Evolutionary conservation across 2,329 filamentous ascomycete genomes (phyloP).

Genomic region (Lachnum nothofagi): DNA sequence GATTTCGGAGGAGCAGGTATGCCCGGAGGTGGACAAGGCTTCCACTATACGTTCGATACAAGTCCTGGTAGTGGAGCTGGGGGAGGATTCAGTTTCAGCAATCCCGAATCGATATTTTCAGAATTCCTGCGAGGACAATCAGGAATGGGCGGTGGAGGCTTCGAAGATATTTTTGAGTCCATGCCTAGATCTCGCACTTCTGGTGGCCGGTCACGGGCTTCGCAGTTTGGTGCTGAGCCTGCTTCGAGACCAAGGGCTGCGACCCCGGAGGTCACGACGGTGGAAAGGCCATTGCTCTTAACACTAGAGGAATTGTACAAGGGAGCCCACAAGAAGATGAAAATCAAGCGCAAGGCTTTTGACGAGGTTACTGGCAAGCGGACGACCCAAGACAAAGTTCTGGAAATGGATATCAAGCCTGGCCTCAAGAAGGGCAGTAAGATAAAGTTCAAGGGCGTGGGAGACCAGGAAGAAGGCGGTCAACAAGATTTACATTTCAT

Average conservation of each 20-base stretch:
- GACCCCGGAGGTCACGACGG: constrained; percentile 82
- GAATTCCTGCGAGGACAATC: constrained; percentile 67
- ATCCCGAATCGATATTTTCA: constrained; percentile 77
- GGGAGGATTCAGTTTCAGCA: constrained; percentile 74
- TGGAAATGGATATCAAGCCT: constrained; percentile 93
- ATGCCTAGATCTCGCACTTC: constrained; percentile 38
- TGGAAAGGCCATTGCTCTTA: constrained; percentile 77
- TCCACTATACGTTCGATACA: constrained; percentile 46
- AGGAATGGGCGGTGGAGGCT: constrained; percentile 40
- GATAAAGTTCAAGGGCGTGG: constrained; percentile 97
- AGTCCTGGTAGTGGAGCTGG: constrained; percentile 42
- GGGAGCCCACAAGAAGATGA: constrained; percentile 92
- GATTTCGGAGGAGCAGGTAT: constrained; percentile 42
- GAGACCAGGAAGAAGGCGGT: constrained; percentile 93
- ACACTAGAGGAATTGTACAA: constrained; percentile 83
- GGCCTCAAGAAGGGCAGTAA: constrained; percentile 95
- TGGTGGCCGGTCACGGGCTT: constrained; percentile 40
- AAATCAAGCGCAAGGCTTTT: constrained; percentile 94
- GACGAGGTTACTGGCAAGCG: constrained; percentile 76
- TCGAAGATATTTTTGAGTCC: constrained; percentile 48
- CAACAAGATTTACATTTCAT: constrained; percentile 95
- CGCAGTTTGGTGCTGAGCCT: constrained; percentile 37
- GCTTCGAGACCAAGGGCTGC: constrained; percentile 38
- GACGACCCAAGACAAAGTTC: constrained; percentile 78
- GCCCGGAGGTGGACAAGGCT: constrained; percentile 45